These are phyloP conservation scores for Boletellus sp. DNA, from an alignment of 768 basidiomycete genomes.

Conservation along the genomic window DNA sequence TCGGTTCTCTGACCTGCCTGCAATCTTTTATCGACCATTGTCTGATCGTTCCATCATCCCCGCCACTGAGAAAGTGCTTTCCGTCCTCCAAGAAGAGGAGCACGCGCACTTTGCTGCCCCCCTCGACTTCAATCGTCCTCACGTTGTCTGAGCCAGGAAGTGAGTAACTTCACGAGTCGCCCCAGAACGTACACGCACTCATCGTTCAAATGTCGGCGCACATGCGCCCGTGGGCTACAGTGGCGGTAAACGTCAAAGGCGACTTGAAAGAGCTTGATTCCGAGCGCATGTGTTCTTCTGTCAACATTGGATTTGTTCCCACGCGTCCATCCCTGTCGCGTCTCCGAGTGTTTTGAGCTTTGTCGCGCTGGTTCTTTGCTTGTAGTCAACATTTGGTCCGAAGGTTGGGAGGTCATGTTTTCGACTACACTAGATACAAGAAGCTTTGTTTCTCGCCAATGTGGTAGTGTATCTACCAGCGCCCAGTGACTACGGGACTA, in stretches of 20 bases:
- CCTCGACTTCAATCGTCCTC: background rate
- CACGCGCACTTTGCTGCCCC: background rate
- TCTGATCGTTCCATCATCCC: background rate
- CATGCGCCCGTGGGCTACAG: background rate
- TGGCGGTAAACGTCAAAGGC: background rate
- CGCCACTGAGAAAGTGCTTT: background rate
- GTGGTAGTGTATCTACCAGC: too few species aligned
- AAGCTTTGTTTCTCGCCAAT: too few species aligned
- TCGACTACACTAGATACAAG: too few species aligned
- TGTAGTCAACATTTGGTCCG: too few species aligned
- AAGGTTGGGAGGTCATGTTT: too few species aligned
- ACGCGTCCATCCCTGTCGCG: too few species aligned
- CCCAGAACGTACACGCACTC: background rate
- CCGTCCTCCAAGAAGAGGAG: background rate
- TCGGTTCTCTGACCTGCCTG: background rate
- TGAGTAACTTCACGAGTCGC: background rate
- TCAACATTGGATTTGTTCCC: too few species aligned
- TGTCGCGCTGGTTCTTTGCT: too few species aligned
- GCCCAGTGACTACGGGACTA: too few species aligned
- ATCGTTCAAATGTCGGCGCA: background rate
- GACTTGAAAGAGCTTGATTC: background rate
- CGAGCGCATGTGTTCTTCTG: too few species aligned
- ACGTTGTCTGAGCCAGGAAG: background rate
- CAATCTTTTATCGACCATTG: background rate
- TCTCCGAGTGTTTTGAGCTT: too few species aligned